A percentile compares a stretch with the other conserved stretches of the same genome.
These are phyloP conservation scores for Nidula microcarpa DNA, from an alignment of 768 basidiomycete species.

Conservation along the genomic window DNA sequence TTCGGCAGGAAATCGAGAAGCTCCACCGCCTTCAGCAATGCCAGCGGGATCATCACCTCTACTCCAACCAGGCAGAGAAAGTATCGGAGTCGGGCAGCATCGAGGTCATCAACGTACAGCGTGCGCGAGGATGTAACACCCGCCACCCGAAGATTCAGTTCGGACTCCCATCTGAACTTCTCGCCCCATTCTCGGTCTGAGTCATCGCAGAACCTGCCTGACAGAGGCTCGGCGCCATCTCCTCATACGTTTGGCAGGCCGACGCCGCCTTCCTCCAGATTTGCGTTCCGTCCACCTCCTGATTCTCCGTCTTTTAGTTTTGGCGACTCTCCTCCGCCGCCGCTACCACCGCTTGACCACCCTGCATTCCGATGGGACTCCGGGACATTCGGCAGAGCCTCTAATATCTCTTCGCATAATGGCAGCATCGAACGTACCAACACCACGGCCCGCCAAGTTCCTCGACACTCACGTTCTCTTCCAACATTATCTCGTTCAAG, in stretches of 20 bases:
- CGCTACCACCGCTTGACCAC: conserved; percentile 54
- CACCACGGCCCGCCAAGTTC: not conserved
- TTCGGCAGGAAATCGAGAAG: no score
- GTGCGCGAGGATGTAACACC: not conserved
- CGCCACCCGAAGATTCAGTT: not conserved
- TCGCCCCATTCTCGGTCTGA: conserved; percentile 8
- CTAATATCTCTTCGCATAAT: conserved; percentile 1
- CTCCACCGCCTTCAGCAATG: no score
- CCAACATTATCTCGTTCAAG: no score
- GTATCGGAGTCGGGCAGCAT: not conserved
- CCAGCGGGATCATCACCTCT: no score
- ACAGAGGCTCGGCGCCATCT: conserved; percentile 17
- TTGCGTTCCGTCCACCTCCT: conserved; percentile 19
- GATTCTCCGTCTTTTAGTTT: conserved; percentile 19
- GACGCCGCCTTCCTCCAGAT: conserved; percentile 22
- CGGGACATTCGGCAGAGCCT: not conserved
- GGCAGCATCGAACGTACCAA: conserved; percentile 3
- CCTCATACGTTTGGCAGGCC: conserved; percentile 29
- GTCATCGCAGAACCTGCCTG: conserved; percentile 2
- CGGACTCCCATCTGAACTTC: not conserved
- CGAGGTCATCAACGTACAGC: not conserved
- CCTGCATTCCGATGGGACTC: conserved; percentile 23
- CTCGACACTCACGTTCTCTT: no score
- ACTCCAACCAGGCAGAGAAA: no score
- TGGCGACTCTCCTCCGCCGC: conserved; percentile 36